phyloP scores from a whole-genome alignment of 371 early-diverging fungal species.

The Lichtheimia corymbifera region DNA sequence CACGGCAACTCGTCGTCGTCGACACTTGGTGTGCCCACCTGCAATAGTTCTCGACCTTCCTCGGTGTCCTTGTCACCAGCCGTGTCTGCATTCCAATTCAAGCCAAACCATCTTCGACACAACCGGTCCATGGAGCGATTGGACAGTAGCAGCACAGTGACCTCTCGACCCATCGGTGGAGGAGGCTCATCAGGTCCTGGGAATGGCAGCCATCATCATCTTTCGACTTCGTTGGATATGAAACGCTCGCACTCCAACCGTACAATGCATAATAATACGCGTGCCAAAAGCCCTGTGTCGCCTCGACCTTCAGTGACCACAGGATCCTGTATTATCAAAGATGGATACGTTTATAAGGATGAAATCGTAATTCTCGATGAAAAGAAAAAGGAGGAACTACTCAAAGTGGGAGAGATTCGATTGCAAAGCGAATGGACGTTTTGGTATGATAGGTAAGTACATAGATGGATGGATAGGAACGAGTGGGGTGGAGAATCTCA shows the following conservation, averaged over 20 bases:
- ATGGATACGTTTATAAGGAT: constrained; percentile 33
- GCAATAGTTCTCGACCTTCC: no score
- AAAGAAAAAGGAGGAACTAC: constrained; percentile 28
- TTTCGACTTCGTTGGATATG: constrained; percentile 1
- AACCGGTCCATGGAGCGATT: background rate
- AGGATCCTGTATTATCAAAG: constrained; percentile 14
- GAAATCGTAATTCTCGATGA: constrained; percentile 30
- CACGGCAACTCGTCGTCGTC: no score
- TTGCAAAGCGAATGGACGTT: constrained; percentile 63
- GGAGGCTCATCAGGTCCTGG: background rate
- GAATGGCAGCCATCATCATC: constrained; percentile 10
- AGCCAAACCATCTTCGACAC: constrained; percentile 17
- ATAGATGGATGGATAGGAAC: background rate
- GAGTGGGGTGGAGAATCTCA: background rate
- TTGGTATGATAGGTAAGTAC: constrained; percentile 66
- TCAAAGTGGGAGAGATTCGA: constrained; percentile 37
- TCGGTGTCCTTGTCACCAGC: constrained; percentile 30
- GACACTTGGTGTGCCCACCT: no score
- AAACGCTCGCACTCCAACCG: constrained; percentile 15
- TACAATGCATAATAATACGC: background rate
- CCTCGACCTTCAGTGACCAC: constrained; percentile 4
- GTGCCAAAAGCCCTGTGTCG: constrained; percentile 3
- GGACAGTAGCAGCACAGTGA: no score
- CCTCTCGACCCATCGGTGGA: no score
- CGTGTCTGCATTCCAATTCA: constrained; percentile 40